A percentile compares a stretch with the other conserved stretches of the same genome.
These are phyloP conservation scores for Veloboletus limbatus DNA, from an alignment of 1,284 basidiomycete genomes.

Conservation along the genomic window DNA sequence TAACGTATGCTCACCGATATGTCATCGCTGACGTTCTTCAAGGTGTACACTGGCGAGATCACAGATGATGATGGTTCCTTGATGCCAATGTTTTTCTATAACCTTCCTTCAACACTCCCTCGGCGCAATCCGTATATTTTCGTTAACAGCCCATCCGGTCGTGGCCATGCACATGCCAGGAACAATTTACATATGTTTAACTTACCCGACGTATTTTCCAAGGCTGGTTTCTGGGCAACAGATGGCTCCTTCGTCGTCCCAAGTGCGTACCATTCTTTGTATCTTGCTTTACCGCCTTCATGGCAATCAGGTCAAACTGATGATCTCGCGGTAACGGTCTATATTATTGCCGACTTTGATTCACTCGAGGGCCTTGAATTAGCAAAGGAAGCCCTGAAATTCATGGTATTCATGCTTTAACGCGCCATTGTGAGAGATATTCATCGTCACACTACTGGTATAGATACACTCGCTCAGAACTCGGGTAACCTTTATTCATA, in stretches of 20 bases:
- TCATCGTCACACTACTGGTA: conserved; percentile 5
- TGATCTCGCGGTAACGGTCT: conserved; percentile 51
- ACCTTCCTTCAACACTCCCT: conserved; percentile 69
- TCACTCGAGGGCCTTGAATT: conserved; percentile 54
- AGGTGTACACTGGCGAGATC: conserved; percentile 67
- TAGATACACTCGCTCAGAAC: conserved; percentile 45
- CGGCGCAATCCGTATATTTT: conserved; percentile 74
- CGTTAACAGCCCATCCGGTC: conserved; percentile 35
- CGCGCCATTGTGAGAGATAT: background rate
- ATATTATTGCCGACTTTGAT: conserved; percentile 82
- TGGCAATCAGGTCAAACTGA: conserved; percentile 27
- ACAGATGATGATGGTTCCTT: conserved; percentile 51
- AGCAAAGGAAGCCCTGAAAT: conserved; percentile 59
- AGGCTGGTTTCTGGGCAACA: conserved; percentile 15
- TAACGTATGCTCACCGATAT: background rate
- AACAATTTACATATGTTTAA: conserved; percentile 23
- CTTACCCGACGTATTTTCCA: conserved; percentile 25
- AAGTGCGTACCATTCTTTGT: conserved; percentile 15
- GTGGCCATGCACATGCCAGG: conserved; percentile 12
- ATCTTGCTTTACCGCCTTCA: conserved; percentile 4
- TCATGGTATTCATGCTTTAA: conserved; percentile 49
- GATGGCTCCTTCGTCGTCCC: conserved; percentile 25
- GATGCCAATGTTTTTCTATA: conserved; percentile 84
- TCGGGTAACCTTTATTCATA: conserved; percentile 66
- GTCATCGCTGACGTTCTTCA: conserved; percentile 5